Base-by-base conservation (phyloP, 495 filamentous ascomycete genomes). In the Bathelium albidoporum region DNA sequence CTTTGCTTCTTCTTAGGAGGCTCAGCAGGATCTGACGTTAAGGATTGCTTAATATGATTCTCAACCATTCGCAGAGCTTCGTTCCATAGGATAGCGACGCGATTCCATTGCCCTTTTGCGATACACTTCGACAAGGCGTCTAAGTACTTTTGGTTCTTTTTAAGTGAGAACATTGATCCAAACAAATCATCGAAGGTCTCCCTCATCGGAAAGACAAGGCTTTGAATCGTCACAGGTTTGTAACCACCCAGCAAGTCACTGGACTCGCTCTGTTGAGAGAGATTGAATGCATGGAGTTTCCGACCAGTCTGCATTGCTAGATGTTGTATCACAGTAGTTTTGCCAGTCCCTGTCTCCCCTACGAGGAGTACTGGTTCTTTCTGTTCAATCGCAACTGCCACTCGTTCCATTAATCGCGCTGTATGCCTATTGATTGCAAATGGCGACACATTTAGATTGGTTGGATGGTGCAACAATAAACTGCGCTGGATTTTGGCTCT, bases 331-430 rank as follows among this genome's bases (percentile, higher is more conserved):
- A 93, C 86, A 1, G 92, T 92, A 1, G 95, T 99, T 75, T 99
- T 99, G 69, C 95, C 95, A 59, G 94, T 96, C 75, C 95, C 95
- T 2, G 95, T 99, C 76, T 99, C 95, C 65, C 95, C 95, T 41
- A 99, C 94, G 59, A 99, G 83, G 31, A 99, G 76, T 10, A 95
- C 82, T 1, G 95, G 94, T 70, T 99, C 95, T 2, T 84, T 82
- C 73, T 91, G 85, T 62, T 87, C 83, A 16, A 97, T 82, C 1
- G 91, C 86, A 32, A 88, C 85, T 4, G 88, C 86, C 63, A 96
- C 87, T 72, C 93, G 89, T 70, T 99, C 94, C 65, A 97, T 76
- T 11, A 89, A 73, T 61, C 86, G 77, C 59, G 82, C 80, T 0
- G 87, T 87, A 70, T 90, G 87, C 26, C 77, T 81, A n/a, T 88